Conservation (phyloP, 805 yeast species). For the Metschnikowia gruessii region DNA sequence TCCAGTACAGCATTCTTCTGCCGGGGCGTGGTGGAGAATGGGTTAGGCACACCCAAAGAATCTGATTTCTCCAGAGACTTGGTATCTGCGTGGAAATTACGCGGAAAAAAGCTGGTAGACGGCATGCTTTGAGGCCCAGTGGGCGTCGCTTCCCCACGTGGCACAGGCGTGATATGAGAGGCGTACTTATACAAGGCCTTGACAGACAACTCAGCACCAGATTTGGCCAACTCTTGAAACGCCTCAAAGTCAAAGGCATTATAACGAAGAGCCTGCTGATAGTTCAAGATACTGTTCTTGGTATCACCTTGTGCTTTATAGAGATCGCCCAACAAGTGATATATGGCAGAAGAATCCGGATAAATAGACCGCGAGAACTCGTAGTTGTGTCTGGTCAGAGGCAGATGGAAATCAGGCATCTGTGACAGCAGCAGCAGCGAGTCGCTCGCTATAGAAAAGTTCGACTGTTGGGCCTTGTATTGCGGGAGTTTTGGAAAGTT, state of each 20-base stretch:
- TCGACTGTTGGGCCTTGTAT: not conserved
- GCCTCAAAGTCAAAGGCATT: constrained; percentile 90
- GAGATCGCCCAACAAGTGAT: constrained; percentile 67
- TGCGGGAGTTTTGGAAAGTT: constrained; percentile 3
- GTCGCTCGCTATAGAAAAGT: not conserved
- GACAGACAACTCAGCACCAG: constrained; percentile 69
- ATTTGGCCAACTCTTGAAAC: constrained; percentile 64
- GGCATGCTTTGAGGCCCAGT: not conserved
- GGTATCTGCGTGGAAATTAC: constrained; percentile 6
- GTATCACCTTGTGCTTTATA: constrained; percentile 56
- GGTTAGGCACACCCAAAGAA: constrained; percentile 13
- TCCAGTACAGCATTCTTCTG: constrained; percentile 12
- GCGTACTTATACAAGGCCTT: constrained; percentile 46
- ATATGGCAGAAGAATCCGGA: constrained; percentile 73
- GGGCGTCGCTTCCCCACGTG: not conserved
- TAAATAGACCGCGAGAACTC: constrained; percentile 36
- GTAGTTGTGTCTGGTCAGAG: constrained; percentile 30
- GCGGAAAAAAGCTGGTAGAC: constrained; percentile 7
- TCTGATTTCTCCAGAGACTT: constrained; percentile 9
- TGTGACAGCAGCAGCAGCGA: constrained; percentile 1
- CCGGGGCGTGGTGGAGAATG: constrained; percentile 36
- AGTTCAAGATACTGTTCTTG: constrained; percentile 63
- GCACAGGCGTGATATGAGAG: constrained; percentile 2
- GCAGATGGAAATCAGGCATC: constrained; percentile 10
- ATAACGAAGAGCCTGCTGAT: constrained; percentile 62